Evolutionary conservation across 1,284 basidiomycete genomes (phyloP), one percentile per base, ranked within the genome.

Genomic region (Pisolithus thermaeus): DNA sequence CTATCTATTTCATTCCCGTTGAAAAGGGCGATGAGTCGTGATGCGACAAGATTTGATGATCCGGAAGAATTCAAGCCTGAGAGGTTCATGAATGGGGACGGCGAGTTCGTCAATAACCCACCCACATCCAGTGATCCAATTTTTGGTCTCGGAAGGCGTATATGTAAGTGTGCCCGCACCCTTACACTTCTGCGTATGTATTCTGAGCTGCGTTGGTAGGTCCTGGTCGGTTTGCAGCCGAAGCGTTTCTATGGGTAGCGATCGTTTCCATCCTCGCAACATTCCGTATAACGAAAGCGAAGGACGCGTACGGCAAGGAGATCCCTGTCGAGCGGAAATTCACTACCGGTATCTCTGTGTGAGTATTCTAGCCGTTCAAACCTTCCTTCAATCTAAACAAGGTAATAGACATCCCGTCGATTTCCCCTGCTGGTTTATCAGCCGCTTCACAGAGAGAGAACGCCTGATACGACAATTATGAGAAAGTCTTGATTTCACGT

Each of bases 91-190:
- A 41, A 53, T 16, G 38, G 47, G 11, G 41, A 55, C 1, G 61
- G 61, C 16, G 55, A 54, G n/a, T 59, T 58, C 41, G 27, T 41
- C 11, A 50, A 49, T 5, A 63, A 63, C 0, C 62, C 66, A 3
- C 54, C 63, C 0, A 61, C 70, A 38, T 68, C 73, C 6, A 54
- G 62, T 27, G 66, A 70, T 39, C 66, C 68, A 7, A 61, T 70
- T 18, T 75, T 75, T 49, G 74, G 73, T 3, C 67, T 69, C 48
- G 74, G 74, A 28, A 64, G 70, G 18, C 64, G 74, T 14, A 64
- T 56, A 14, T 56, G 59, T 67, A n/a, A 66, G 70, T 51, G 64
- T 23, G 38, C 9, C 30, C 32, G 20, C 7, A 1, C 16, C 14
- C 1, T 7, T 5, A n/a, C 4, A 2, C 27, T 9, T 1, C 18